Base-by-base conservation (phyloP, 2,329 filamentous ascomycete species). In the Periconia digitata region DNA sequence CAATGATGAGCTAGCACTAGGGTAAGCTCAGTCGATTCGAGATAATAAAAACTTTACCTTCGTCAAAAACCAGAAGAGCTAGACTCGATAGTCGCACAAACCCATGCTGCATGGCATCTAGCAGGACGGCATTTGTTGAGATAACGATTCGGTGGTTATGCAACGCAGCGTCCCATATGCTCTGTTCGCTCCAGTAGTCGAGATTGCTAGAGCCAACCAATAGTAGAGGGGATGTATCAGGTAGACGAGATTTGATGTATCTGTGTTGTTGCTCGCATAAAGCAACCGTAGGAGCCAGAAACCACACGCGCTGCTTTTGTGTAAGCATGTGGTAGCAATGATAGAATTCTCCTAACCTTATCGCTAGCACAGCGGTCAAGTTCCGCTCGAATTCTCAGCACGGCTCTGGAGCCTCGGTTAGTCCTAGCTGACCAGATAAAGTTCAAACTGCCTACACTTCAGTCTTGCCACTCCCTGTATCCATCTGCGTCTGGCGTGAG, bases 51-150 rank as follows among this genome's bases (percentile, higher is more conserved):
- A 18, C n/a, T 72, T 46, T 63, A 86, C 87, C 87, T 82, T 95
- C 90, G 61, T 95, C 90, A 59, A 92, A 86, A 0, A 94, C 77
- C 15, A 92, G 71, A 2, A 94, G 74, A 1, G 84, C 76, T 22
- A 94, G 70, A 3, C 74, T 74, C 0, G 73, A 63, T 56, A 92
- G 78, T 1, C 66, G 74, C 3, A 94, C 79, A 64, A 92, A 92
- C 0, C 79, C 86, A 67, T 91, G 87, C 2, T 70, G 72, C 35
- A 92, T 73, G 2, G 87, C 88, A 67, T 92, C 87, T 3, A 81
- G 72, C 10, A 94, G 76, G 3, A 92, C 78, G 48, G 86, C 84
- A 47, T 85, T 83, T 0, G 90, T 91, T 0, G 87, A 89, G 1
- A 92, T 80, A 10, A 92, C 80, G 17, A 92, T 75, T 1, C 81